phyloP scores from a whole-genome alignment of 331 rosid species.

The Spiraea crenata region DNA sequence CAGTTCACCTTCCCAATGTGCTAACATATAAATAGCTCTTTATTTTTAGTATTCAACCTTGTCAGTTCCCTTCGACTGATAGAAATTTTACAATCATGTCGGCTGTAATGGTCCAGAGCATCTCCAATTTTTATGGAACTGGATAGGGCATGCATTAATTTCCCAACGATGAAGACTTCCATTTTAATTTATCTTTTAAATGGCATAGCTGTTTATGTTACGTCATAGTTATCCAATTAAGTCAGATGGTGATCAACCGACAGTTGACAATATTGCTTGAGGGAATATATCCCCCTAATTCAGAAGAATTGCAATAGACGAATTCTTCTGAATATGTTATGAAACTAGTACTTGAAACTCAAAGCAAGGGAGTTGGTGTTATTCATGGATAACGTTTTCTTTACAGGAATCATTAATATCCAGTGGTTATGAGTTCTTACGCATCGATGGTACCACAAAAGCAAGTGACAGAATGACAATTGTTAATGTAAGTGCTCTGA shows the following conservation, averaged over 20 bases:
- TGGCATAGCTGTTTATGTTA: background rate
- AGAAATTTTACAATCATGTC: no score
- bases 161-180: background rate
- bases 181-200: no score
- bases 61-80: no score
- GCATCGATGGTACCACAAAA: slow-evolving; percentile 96
- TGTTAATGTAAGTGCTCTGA: slow-evolving; percentile 64
- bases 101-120: background rate
- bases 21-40: no score
- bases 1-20: no score
- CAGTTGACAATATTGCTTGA: background rate
- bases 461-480: slow-evolving; percentile 61
- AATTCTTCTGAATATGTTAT: background rate
- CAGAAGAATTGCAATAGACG: background rate
- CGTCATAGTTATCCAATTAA: background rate
- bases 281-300: background rate
- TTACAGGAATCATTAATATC: slow-evolving; percentile 59
- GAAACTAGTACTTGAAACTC: background rate
- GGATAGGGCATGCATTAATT: background rate
- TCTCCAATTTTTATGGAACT: background rate
- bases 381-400: slow-evolving; percentile 17
- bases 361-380: background rate
- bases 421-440: slow-evolving; percentile 55
- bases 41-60: no score
- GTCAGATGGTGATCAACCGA: background rate